Evolutionary conservation across 2,329 filamentous ascomycete species (phyloP), one percentile per base, ranked within the genome.

Genomic region (Cladorrhinum sp.): DNA sequence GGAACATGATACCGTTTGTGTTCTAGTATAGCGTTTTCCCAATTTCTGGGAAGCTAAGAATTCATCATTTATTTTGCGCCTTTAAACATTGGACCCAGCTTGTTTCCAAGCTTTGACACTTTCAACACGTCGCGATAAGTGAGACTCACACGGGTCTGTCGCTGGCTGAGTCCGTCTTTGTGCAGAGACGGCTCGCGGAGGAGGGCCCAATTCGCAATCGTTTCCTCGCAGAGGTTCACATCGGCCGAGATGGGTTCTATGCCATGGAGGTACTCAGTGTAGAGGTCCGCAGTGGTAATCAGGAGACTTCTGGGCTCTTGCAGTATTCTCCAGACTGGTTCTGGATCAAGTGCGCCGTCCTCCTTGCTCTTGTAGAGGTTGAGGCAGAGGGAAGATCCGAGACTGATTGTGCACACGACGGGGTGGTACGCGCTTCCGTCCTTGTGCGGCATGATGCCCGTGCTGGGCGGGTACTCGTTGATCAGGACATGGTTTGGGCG

Each of bases 381-480:
- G 56, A 98, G 79, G 61, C 94, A 91, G 8, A 96, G 79, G 53
- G 85, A 85, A 9, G 86, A 85, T 0, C 91, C 91, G 7, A 99
- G 77, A 75, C 91, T 96, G 64, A 98, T 88, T 1, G 95, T 98
- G 65, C 92, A 95, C 12, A 97, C 94, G 14, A 96, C 86, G 1
- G 90, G 90, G 71, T 90, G 84, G 72, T 99, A 99, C 9, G 94
- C 91, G 8, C 84, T 78, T 1, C 94, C 95, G 73, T 99, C 94
- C 80, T 97, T 95, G 73, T 98, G 94, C 52, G 93, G 88, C 91
- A 97, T 96, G 66, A 98, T 98, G n/a, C 94, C 94, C 64, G 96
- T 85, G 1, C 91, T 91, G 0, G 91, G 86, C 1, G 82, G 81
- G 73, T 98, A 99, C 73, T 97, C 93, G 71, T 99, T 99, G 68